Evolutionary conservation across 2,329 filamentous ascomycete genomes (phyloP), one percentile per base, ranked within the genome.

Genomic region (Talaromyces sp.): DNA sequence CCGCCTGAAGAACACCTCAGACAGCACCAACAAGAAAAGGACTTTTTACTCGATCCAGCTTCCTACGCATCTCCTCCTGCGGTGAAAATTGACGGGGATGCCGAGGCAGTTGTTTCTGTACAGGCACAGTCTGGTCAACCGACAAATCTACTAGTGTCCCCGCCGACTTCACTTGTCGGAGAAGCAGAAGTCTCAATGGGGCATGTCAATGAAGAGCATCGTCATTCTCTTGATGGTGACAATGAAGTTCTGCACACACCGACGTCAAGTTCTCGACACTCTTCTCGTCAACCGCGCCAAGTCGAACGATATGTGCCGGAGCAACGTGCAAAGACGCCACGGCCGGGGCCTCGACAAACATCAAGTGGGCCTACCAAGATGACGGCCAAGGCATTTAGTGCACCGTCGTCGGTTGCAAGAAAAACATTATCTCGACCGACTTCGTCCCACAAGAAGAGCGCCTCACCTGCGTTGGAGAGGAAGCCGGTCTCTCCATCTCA

Each of bases 271-370:
- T 80, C 78, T 47, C 74, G 76, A 11, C 76, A 79, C 54, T 78
- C 76, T 8, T 80, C 78, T 32, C 76, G 76, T 47, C 78, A 79
- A 63, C 73, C 77, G 27, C 75, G 76, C 57, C 71, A 75, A 59
- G 67, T 73, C 42, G 76, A 78, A 42, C 68, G 77, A 19, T 77
- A 76, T 61, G 69, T 72, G 19, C 71, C 75, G 5, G 76, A 79
- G 33, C 63, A 68, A 15, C 65, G 52, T 57, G 67, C 22, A 22
- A 65, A 49, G 72, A 72, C 53, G 51, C 22, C 27, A 39, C 32
- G 36, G 32, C 44, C 27, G 25, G 27, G 36, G 13, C 62, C 61
- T 69, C 60, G 56, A 19, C 42, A 17, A 3, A 2, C 44, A 8
- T 36, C 27, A 17, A 54, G 19, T 22, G 49, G 25, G n/a, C 30